phyloP scores from a whole-genome alignment of 2,329 filamentous ascomycete species.

The Colletotrichum lupini region DNA sequence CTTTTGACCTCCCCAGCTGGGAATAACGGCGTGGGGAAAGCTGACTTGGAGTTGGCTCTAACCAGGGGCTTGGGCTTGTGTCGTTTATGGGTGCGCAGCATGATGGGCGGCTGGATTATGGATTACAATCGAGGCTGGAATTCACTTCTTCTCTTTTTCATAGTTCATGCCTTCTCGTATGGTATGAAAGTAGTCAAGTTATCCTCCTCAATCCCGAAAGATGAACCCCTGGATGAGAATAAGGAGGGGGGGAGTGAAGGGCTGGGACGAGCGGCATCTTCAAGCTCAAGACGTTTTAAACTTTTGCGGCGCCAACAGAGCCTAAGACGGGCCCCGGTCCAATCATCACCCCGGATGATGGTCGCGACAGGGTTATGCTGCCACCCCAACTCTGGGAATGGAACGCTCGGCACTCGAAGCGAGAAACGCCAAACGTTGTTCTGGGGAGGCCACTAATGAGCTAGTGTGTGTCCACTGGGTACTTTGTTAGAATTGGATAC shows the following conservation, averaged over 20 bases:
- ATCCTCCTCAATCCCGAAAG: not conserved
- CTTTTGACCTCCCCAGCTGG: constrained; percentile 7
- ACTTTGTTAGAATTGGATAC: no score
- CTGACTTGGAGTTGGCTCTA: not conserved
- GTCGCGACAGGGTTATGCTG: not conserved
- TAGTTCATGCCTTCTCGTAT: no score
- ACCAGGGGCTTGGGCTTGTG: not conserved
- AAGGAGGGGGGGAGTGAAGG: not conserved
- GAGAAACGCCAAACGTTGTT: not conserved
- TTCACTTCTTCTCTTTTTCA: no score
- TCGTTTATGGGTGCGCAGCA: not conserved
- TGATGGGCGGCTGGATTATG: no score
- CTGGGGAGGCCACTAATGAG: not conserved
- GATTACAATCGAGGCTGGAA: no score
- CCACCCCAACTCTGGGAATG: not conserved
- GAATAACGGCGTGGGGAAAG: not conserved
- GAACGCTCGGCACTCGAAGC: constrained; percentile 11
- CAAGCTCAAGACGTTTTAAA: constrained; percentile 32
- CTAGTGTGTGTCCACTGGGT: no score
- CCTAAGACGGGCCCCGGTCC: no score
- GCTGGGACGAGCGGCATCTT: constrained; percentile 1
- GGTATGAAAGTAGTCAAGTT: not conserved
- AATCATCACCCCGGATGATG: not conserved
- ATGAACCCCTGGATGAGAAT: not conserved
- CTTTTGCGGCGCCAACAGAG: constrained; percentile 2